phyloP scores from a whole-genome alignment of 108 stramenopile species.

The Fistulifera pelliculosa region DNA sequence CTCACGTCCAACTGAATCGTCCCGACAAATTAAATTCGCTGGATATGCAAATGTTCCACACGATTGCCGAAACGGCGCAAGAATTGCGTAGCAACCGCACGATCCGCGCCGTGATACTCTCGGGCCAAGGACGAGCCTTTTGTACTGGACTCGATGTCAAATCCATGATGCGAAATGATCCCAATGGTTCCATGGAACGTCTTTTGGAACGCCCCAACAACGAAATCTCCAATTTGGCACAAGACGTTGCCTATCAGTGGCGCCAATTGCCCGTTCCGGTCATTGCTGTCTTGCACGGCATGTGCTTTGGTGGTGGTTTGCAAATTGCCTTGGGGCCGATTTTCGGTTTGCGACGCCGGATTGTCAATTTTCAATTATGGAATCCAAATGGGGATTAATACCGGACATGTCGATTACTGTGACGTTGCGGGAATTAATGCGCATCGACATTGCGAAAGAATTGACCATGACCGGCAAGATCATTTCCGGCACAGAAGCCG shows the following conservation, averaged over 20 bases:
- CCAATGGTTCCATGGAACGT: conserved; percentile 16
- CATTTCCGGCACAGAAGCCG: conserved; percentile 57
- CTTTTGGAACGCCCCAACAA: conserved; percentile 50
- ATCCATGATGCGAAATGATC: conserved; percentile 23
- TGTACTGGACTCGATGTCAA: conserved; percentile 80
- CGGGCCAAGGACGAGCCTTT: conserved; percentile 74
- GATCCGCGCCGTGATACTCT: conserved; percentile 57
- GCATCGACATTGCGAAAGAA: conserved; percentile 81
- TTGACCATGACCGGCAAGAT: conserved; percentile 81
- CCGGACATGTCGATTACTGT: conserved; percentile 85
- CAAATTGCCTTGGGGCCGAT: conserved; percentile 90
- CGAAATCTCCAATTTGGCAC: conserved; percentile 72
- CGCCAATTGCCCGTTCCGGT: conserved; percentile 80
- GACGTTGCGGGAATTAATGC: conserved; percentile 59
- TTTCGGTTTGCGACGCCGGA: conserved; percentile 70
- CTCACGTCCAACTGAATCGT: conserved; percentile 54
- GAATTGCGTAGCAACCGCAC: conserved; percentile 19
- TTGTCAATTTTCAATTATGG: conserved; percentile 82
- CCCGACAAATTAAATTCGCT: conserved; percentile 71
- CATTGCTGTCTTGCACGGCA: conserved; percentile 74
- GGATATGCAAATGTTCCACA: conserved; percentile 72
- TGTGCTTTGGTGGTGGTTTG: conserved; percentile 86
- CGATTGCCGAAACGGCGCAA: conserved; percentile 33
- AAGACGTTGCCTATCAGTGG: conserved; percentile 83
- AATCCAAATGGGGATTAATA: conserved; percentile 86